These are phyloP conservation scores for Clathrus columnatus DNA, from an alignment of 768 basidiomycete genomes.

Conservation along the genomic window DNA sequence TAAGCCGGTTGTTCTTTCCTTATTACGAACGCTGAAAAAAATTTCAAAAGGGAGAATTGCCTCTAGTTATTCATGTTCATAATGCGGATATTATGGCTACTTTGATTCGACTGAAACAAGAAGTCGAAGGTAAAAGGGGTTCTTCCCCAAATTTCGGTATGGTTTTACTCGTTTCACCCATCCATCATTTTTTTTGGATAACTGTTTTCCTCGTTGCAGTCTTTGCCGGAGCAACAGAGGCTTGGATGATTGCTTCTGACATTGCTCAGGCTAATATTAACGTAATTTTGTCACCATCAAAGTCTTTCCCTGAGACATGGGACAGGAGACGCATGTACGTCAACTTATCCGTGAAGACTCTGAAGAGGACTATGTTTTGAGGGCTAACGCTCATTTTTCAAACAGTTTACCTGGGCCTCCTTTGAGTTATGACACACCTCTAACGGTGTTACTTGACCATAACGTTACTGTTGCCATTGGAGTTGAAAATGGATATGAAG, in stretches of 20 bases:
- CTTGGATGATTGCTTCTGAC: constrained; percentile 52
- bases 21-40: not conserved
- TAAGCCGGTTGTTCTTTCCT: constrained; percentile 16
- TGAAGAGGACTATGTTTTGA: too few species aligned
- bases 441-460: constrained; percentile 1
- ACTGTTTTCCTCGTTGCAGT: constrained; percentile 43
- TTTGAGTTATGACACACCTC: constrained; percentile 7
- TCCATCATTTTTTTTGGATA: constrained; percentile 28
- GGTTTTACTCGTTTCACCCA: constrained; percentile 44
- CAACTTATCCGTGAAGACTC: not conserved
- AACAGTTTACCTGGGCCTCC: constrained; percentile 12
- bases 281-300: constrained; percentile 56
- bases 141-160: constrained; percentile 49
- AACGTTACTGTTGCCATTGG: constrained; percentile 12
- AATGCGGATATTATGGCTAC: constrained; percentile 35
- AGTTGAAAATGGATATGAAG: constrained; percentile 12
- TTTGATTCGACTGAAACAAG: constrained; percentile 30
- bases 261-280: constrained; percentile 54
- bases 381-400: not conserved
- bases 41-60: constrained; percentile 44
- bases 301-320: constrained; percentile 62
- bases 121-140: constrained; percentile 15
- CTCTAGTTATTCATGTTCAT: constrained; percentile 42
- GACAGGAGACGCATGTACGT: constrained; percentile 55
- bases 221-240: constrained; percentile 55